These are phyloP conservation scores for Agrocybe chaxingu DNA, from an alignment of 768 basidiomycete genomes.

Conservation along the genomic window DNA sequence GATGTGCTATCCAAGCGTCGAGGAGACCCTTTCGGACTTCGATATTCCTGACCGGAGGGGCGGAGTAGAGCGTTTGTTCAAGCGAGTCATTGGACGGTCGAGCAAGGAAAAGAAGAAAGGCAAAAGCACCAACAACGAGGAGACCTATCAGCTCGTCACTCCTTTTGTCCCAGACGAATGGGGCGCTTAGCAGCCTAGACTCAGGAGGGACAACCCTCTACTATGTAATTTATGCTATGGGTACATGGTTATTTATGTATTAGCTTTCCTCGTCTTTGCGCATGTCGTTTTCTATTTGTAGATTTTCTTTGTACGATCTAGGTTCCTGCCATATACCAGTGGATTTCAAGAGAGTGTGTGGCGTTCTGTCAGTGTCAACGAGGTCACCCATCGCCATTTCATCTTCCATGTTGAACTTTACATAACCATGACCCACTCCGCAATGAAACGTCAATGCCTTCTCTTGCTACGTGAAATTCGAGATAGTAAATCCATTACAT, in stretches of 20 bases:
- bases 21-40: slow-evolving; percentile 24
- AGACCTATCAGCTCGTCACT: slow-evolving; percentile 79
- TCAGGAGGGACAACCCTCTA: no score
- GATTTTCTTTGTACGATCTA: no score
- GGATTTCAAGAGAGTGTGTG: neutral
- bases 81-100: slow-evolving; percentile 56
- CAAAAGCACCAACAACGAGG: slow-evolving; percentile 67
- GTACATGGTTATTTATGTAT: no score
- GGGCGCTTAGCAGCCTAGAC: slow-evolving; percentile 30
- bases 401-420: no score
- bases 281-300: no score
- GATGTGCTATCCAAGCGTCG: slow-evolving; percentile 54
- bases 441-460: no score
- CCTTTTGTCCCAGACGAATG: slow-evolving; percentile 78
- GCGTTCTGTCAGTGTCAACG: neutral
- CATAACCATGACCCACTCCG: no score
- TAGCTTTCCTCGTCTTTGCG: no score
- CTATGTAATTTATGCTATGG: no score
- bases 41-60: slow-evolving; percentile 34
- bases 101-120: slow-evolving; percentile 41
- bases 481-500: no score
- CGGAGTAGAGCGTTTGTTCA: slow-evolving; percentile 49
- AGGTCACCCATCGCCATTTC: no score
- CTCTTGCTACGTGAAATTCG: no score
- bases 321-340: neutral